Conservation (phyloP, 345 rosid genomes). For the Corchorus capsularis region DNA sequence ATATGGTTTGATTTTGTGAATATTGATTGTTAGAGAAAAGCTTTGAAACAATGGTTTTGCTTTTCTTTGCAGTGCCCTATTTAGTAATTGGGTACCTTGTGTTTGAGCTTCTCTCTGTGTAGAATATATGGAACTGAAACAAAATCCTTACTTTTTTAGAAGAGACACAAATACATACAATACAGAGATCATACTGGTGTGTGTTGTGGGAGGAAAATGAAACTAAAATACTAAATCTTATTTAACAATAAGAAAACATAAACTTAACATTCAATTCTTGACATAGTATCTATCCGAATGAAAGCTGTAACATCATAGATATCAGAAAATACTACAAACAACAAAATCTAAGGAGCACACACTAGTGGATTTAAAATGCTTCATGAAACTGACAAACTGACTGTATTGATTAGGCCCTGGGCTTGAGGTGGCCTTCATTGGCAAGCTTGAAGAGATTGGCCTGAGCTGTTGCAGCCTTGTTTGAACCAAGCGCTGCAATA, state of each 20-base stretch:
- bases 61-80: too few species aligned
- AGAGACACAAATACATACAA: not conserved
- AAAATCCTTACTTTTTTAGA: not conserved
- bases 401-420: constrained; percentile 35
- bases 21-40: not conserved
- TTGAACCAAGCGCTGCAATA: constrained; percentile 55
- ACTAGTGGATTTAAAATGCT: constrained; percentile 9
- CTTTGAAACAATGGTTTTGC: not conserved
- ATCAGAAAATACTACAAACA: constrained; percentile 2
- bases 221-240: not conserved
- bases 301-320: constrained; percentile 10
- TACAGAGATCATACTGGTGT: too few species aligned
- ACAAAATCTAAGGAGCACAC: constrained; percentile 10
- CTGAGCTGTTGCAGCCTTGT: constrained; percentile 73
- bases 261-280: constrained; percentile 8
- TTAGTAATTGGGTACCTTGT: not conserved
- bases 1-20: not conserved
- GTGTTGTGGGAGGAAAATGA: not conserved
- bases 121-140: not conserved
- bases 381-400: constrained; percentile 7
- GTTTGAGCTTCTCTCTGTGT: not conserved
- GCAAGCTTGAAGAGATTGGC: constrained; percentile 86
- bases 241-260: constrained; percentile 12
- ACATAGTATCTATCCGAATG: constrained; percentile 11
- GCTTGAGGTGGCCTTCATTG: constrained; percentile 80